A percentile compares a stretch with the other conserved stretches of the same genome.
These are phyloP conservation scores for Capronia americana DNA, from an alignment of 2,329 filamentous ascomycete species.

Conservation along the genomic window DNA sequence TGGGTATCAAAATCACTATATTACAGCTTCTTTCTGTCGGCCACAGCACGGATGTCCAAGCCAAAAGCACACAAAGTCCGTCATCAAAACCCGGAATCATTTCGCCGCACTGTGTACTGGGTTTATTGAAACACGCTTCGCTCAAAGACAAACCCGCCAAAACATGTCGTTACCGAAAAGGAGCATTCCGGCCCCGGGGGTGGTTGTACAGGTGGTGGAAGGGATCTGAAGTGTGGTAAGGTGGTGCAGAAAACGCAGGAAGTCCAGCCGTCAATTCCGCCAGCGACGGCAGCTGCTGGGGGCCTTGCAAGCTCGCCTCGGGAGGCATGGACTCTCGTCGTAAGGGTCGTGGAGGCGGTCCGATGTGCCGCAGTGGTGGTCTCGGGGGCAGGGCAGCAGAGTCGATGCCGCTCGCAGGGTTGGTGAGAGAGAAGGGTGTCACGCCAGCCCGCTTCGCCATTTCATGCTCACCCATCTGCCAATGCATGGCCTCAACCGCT, in stretches of 20 bases:
- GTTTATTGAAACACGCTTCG: constrained; percentile 44
- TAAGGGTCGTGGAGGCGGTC: constrained; percentile 42
- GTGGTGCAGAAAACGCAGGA: constrained; percentile 52
- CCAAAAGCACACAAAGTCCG: constrained; percentile 36
- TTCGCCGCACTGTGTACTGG: constrained; percentile 29
- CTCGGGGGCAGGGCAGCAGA: constrained; percentile 26
- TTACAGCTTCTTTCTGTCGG: constrained; percentile 47
- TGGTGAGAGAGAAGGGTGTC: constrained; percentile 77
- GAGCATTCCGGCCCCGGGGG: constrained; percentile 46
- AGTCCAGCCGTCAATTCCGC: constrained; percentile 56
- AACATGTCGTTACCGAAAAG: constrained; percentile 41
- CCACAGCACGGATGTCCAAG: constrained; percentile 47
- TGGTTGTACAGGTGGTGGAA: constrained; percentile 44
- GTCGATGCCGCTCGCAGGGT: constrained; percentile 41
- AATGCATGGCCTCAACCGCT: constrained; percentile 97
- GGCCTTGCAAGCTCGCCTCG: constrained; percentile 46
- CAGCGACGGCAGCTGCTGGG: constrained; percentile 51
- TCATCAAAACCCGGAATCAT: constrained; percentile 39
- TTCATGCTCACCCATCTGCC: constrained; percentile 90
- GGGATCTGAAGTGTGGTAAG: constrained; percentile 36
- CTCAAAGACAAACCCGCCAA: constrained; percentile 32
- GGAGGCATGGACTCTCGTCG: constrained; percentile 47
- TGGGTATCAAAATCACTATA: constrained; percentile 30
- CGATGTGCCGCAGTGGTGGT: constrained; percentile 25
- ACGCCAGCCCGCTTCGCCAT: constrained; percentile 93